These are phyloP conservation scores for Magnaporthales sp. DNA, from an alignment of 2,329 filamentous ascomycete species.

Conservation along the genomic window DNA sequence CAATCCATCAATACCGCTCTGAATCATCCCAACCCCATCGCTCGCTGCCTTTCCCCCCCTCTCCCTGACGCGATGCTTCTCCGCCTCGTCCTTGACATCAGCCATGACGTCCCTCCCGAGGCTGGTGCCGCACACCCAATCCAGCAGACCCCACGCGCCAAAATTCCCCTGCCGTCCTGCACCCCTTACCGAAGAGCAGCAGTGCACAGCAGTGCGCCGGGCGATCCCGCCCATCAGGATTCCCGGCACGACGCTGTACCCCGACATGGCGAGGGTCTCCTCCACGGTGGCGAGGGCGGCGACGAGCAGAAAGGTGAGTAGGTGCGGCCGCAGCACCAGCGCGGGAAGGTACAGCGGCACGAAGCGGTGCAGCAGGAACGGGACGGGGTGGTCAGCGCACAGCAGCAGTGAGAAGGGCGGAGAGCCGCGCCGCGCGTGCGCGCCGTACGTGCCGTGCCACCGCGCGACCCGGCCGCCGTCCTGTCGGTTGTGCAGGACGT, in stretches of 20 bases:
- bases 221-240: slow-evolving; percentile 42
- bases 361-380: slow-evolving; percentile 54
- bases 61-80: slow-evolving; percentile 44
- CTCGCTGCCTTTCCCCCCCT: slow-evolving; percentile 23
- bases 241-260: slow-evolving; percentile 52
- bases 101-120: slow-evolving; percentile 43
- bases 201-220: slow-evolving; percentile 20
- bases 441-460: slow-evolving; percentile 27
- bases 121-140: slow-evolving; percentile 51
- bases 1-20: slow-evolving; percentile 22
- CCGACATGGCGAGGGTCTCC: slow-evolving; percentile 58
- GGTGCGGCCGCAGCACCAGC: slow-evolving; percentile 56
- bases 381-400: slow-evolving; percentile 59
- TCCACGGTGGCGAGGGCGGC: slow-evolving; percentile 54
- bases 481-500: slow-evolving; percentile 37
- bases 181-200: slow-evolving; percentile 24
- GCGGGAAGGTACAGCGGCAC: slow-evolving; percentile 59
- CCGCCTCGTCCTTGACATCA: slow-evolving; percentile 45
- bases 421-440: slow-evolving; percentile 39
- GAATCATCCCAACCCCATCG: slow-evolving; percentile 22
- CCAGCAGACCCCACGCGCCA: slow-evolving; percentile 52
- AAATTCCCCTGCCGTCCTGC: slow-evolving; percentile 40
- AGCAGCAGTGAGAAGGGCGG: slow-evolving; percentile 54
- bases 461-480: slow-evolving; percentile 26
- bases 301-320: slow-evolving; percentile 63